Evolutionary conservation across 768 basidiomycete species (phyloP).

Genomic region (Scleroderma bovista): DNA sequence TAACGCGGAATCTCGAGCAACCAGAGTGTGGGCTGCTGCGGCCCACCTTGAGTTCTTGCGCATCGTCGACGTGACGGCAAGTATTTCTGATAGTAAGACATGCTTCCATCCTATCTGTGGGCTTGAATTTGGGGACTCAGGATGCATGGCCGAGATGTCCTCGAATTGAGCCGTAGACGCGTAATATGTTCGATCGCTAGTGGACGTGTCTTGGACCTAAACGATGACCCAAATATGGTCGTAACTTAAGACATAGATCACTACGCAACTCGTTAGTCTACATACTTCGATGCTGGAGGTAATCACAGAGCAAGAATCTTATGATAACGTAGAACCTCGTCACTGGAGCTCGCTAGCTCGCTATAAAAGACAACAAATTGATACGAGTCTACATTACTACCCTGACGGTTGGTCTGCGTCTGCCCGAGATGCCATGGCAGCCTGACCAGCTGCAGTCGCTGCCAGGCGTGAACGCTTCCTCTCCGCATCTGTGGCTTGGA

Average conservation of each 20-base stretch:
- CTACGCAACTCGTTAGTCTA: no score
- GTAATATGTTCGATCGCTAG: no score
- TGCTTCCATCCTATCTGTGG: constrained; percentile 56
- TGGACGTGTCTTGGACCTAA: no score
- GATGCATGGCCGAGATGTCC: neutral
- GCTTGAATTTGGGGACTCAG: constrained; percentile 12
- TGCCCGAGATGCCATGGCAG: constrained; percentile 72
- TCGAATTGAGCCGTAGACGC: neutral
- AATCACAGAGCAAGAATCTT: no score
- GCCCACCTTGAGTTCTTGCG: constrained; percentile 98
- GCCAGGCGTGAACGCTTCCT: constrained; percentile 87
- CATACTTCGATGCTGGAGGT: no score
- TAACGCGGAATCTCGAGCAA: constrained; percentile 58
- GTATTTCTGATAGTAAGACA: constrained; percentile 85
- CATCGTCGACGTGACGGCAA: constrained; percentile 90
- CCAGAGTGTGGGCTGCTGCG: constrained; percentile 57
- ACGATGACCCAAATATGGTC: no score
- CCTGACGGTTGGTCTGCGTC: constrained; percentile 30
- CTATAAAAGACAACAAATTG: no score
- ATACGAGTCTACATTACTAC: no score
- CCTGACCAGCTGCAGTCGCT: constrained; percentile 87
- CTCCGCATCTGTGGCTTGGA: constrained; percentile 70
- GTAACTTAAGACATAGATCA: no score
- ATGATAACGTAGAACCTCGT: no score
- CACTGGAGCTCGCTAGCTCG: no score